Evolutionary conservation across 1,284 basidiomycete species (phyloP), one percentile per base, ranked within the genome.

Genomic region (Retiboletus flavoniger): DNA sequence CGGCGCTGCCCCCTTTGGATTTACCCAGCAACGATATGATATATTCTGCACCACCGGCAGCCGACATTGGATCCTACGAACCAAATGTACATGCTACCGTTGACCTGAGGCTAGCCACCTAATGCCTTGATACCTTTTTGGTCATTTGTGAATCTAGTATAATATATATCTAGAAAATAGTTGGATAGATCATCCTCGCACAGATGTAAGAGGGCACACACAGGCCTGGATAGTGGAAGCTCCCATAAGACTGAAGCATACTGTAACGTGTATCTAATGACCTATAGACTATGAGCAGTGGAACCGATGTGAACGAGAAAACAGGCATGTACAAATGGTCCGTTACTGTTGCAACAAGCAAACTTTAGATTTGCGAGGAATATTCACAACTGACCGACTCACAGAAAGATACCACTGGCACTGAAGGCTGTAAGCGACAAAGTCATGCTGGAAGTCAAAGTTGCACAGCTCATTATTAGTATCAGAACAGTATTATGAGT

Each of bases 61-160:
- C 21, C 4, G 21, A 24, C 21, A 4, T 4, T 24, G 4, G 2
- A 24, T 24, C 21, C 21, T 24, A 24, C 21, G 21, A 24, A 29
- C 28, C 28, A 8, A 7, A 29, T 10, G 28, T 29, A 2, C 28
- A 29, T 1, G 28, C 28, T 29, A 10, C 28, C 28, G 28, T 29
- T 29, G 28, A 29, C 28, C n/a, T n/a, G n/a, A n/a, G n/a, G n/a
- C n/a, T n/a, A 26, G 3, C 38, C 17, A 60, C 57, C 57, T 42
- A 60, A 40, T 31, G 32, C 11, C 26, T 58, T 58, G 29, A 58
- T 50, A 17, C 34, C 17, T 21, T 21, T 36, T 9, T 19, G 41
- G 35, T 58, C 56, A 31, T 50, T 57, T 16, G 29, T 24, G 31
- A 50, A 58, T 35, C 57, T 40, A 19, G 57, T 56, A 41, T 38